Evolutionary conservation across 495 filamentous ascomycete genomes (phyloP).

Genomic region (Cladorrhinum samala): DNA sequence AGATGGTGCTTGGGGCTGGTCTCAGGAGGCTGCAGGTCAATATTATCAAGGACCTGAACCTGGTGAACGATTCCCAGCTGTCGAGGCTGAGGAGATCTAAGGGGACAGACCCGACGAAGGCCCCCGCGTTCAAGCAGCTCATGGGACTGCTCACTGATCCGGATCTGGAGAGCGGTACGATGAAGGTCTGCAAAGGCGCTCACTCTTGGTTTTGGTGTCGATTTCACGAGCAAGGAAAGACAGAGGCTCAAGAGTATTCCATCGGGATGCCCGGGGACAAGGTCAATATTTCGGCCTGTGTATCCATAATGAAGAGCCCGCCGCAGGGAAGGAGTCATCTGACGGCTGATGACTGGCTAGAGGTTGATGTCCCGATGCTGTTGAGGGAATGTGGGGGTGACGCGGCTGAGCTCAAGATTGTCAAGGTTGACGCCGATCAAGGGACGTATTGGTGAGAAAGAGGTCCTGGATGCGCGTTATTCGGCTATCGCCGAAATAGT

Average conservation of each 20-base stretch:
- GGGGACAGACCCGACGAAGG: constrained; percentile 6
- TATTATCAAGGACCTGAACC: constrained; percentile 7
- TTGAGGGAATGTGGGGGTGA: constrained; percentile 6
- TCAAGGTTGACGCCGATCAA: constrained; percentile 4
- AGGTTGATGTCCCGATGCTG: constrained; percentile 10
- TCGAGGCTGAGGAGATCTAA: neutral
- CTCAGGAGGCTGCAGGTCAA: constrained; percentile 23
- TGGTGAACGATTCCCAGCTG: neutral
- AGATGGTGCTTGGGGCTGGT: constrained; percentile 27
- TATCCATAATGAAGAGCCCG: neutral
- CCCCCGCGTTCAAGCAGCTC: constrained; percentile 25
- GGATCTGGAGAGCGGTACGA: constrained; percentile 19
- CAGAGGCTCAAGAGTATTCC: neutral
- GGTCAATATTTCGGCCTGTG: neutral
- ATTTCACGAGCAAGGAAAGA: constrained; percentile 16
- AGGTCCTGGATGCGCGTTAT: neutral
- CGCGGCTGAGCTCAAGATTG: constrained; percentile 13
- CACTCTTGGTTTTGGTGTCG: constrained; percentile 25
- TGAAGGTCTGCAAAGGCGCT: constrained; percentile 19
- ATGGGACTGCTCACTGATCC: constrained; percentile 27
- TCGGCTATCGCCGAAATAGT: neutral
- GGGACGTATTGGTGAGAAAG: neutral
- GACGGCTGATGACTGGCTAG: constrained; percentile 1
- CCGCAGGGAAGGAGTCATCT: neutral
- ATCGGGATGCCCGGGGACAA: neutral